Conservation (phyloP, 2,329 filamentous ascomycete species). For the Neofusicoccum parvum region DNA sequence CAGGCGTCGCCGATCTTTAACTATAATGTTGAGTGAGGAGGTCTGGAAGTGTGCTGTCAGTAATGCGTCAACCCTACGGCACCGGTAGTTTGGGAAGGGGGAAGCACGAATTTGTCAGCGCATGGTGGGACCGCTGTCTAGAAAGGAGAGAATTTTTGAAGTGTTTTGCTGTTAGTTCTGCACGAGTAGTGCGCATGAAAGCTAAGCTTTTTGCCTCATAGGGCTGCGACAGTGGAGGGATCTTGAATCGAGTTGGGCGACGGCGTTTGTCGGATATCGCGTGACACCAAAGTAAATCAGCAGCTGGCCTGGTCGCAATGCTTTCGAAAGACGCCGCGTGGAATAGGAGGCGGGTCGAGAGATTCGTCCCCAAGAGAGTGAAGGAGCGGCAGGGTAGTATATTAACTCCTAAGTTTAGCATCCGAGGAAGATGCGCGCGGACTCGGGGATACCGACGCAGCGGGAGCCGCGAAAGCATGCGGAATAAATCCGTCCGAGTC, state of each 20-base stretch:
- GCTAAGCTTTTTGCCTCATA: background rate
- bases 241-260: background rate
- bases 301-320: too few relatives aligned
- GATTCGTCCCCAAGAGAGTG: background rate
- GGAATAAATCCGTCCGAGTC: background rate
- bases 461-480: background rate
- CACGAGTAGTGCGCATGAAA: background rate
- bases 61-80: too few relatives aligned
- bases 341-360: background rate
- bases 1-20: too few relatives aligned
- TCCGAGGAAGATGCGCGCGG: background rate
- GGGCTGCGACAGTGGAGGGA: background rate
- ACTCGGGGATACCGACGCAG: background rate
- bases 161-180: background rate
- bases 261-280: background rate
- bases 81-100: too few relatives aligned
- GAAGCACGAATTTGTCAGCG: too few relatives aligned
- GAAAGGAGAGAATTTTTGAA: background rate
- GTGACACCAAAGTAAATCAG: background rate
- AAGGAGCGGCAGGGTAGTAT: background rate
- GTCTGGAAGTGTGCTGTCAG: too few relatives aligned
- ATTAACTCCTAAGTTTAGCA: background rate
- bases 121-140: too few relatives aligned
- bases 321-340: background rate
- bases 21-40: too few relatives aligned